Percentiles rank a stretch among this genome's conserved stretches.
Evolutionary conservation across 1,284 basidiomycete genomes (phyloP).

Genomic region (Ceratobasidium sp.): DNA sequence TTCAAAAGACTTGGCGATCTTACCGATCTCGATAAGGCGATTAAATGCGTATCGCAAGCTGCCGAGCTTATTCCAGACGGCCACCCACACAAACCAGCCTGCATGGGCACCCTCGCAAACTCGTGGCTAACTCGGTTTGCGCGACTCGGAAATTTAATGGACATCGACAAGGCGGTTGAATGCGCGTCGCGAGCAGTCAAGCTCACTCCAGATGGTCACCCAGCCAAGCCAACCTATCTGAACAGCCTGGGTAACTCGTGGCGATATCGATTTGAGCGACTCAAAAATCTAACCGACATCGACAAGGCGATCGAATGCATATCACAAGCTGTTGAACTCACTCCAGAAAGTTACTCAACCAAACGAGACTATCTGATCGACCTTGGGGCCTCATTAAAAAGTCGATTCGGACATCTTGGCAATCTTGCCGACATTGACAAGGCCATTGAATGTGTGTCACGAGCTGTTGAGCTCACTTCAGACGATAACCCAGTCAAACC

Average conservation of each 20-base stretch:
- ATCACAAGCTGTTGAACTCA: too few relatives aligned
- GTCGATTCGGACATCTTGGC: conserved; percentile 17
- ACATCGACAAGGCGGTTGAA: conserved; percentile 20
- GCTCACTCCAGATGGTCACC: conserved; percentile 14
- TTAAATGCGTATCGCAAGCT: neutral
- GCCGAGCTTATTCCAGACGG: neutral
- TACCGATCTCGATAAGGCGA: neutral
- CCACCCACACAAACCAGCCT: neutral
- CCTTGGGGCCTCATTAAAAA: neutral
- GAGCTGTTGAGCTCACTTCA: conserved; percentile 16
- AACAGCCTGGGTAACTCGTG: neutral
- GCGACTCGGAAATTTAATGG: conserved; percentile 4
- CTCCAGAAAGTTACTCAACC: neutral
- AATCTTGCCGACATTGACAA: neutral
- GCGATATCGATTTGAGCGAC: conserved; percentile 1
- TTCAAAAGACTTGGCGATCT: conserved; percentile 5
- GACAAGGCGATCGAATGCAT: too few relatives aligned
- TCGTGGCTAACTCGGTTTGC: neutral
- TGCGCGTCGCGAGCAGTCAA: neutral
- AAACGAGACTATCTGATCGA: conserved; percentile 1
- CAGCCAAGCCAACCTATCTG: conserved; percentile 1
- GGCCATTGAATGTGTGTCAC: neutral
- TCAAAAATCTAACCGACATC: neutral
- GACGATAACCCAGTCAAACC: conserved; percentile 13
- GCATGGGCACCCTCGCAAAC: neutral